Evolutionary conservation across 306 rosid species (phyloP), one percentile per base, ranked within the genome.

Genomic region (Malus asiatica): DNA sequence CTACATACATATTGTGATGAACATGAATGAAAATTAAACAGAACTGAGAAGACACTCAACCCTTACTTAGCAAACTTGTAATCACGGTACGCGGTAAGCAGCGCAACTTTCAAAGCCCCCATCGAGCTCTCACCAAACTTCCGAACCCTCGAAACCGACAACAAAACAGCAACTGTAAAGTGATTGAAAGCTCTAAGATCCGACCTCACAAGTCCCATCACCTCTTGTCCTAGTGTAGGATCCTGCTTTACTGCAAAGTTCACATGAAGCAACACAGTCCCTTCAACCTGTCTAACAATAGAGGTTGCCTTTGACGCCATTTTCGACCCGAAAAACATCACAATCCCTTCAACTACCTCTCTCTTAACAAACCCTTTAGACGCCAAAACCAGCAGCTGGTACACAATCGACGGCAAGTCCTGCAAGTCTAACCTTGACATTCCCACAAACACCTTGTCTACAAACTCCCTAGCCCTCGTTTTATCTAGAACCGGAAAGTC

Each of bases 241-340:
- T 80, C 87, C 77, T 80, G 85, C 83, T 84, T 80, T 71, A 84
- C 87, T 3, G 87, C 69, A 30, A 84, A 84, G 71, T 80, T 84
- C 9, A 80, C 77, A 66, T 84, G 87, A 3, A 84, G 87, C 68
- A 80, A 78, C 44, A 81, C 75, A 18, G 85, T 84, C 42, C 87
- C 87, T 74, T 84, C 87, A 33, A 84, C 84, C 66, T 84, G 87
- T 82, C 78, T 77, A 2, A 78, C 75, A 6, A 81, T 77, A 19
- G 85, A 77, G 71, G 83, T 73, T 29, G 52, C 27, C 66, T 80
- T 84, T 25, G 70, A 40, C 77, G 63, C 76, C 77, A 62, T 38
- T 69, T 69, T 84, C 11, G 69, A 71, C 77, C 87, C 80, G 19
- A 84, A 84, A 81, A 84, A 80, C 75, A 70, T 38, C 74, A 78